Evolutionary conservation across 2,329 filamentous ascomycete species (phyloP).

Genomic region (Colletotrichum euphorbiae): DNA sequence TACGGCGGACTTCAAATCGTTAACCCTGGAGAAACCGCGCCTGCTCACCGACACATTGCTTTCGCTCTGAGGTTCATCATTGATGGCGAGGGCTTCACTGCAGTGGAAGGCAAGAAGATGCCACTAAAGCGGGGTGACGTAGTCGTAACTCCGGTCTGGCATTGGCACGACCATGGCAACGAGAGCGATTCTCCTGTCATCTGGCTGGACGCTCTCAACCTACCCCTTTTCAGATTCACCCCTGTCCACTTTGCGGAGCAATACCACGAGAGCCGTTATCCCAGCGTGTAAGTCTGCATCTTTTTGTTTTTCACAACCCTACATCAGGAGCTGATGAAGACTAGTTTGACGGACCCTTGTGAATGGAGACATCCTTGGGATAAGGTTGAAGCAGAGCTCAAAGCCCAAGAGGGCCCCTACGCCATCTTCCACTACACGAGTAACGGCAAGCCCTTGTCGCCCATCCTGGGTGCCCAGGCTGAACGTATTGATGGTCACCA

Average conservation of each 20-base stretch:
- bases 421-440: conserved; percentile 52
- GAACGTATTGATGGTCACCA: conserved; percentile 56
- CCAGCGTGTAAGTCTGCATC: conserved; percentile 51
- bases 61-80: conserved; percentile 70
- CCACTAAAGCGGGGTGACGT: conserved; percentile 65
- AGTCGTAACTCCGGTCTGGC: conserved; percentile 68
- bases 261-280: conserved; percentile 60
- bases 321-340: too few relatives aligned
- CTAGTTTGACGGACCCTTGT: conserved; percentile 47
- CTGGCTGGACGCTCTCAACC: conserved; percentile 68
- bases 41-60: conserved; percentile 66
- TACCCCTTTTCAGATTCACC: conserved; percentile 62
- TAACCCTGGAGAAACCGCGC: conserved; percentile 66
- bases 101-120: conserved; percentile 65
- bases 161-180: conserved; percentile 71
- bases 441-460: conserved; percentile 51
- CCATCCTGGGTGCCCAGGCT: conserved; percentile 60
- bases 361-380: conserved; percentile 59
- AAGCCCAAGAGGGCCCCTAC: conserved; percentile 46
- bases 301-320: too few relatives aligned
- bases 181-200: conserved; percentile 65
- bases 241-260: conserved; percentile 67
- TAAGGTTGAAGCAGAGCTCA: conserved; percentile 53
- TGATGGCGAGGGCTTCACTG: conserved; percentile 67
- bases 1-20: conserved; percentile 69